Percentiles rank a stretch among this genome's conserved stretches.
Evolutionary conservation across 257 asterid genomes (phyloP).

Genomic region (Nicotiana undulata): DNA sequence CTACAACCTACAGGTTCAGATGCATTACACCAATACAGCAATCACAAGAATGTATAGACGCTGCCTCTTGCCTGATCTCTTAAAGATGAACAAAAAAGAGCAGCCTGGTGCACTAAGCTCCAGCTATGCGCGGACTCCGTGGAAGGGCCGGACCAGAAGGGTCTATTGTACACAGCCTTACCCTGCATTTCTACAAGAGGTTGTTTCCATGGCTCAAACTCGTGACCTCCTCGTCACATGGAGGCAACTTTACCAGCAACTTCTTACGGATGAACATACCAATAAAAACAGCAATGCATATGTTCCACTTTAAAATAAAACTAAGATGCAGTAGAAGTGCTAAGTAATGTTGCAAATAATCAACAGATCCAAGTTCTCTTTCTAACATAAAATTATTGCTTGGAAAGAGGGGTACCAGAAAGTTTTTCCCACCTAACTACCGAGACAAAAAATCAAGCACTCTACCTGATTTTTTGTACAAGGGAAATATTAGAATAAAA

Average conservation of each 20-base stretch:
- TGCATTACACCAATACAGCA: background rate
- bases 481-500: background rate
- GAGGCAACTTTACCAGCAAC: too few species aligned
- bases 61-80: background rate
- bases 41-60: background rate
- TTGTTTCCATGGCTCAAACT: too few species aligned
- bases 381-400: background rate
- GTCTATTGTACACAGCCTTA: too few species aligned
- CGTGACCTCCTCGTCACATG: too few species aligned
- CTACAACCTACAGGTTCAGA: slow-evolving; percentile 64
- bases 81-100: background rate
- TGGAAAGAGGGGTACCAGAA: background rate
- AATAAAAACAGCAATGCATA: background rate
- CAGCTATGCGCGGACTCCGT: too few species aligned
- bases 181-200: too few species aligned
- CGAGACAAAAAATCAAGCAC: background rate
- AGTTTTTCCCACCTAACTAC: background rate
- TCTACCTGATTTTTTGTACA: background rate
- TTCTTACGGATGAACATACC: background rate
- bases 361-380: background rate
- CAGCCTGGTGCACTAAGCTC: too few species aligned
- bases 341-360: background rate
- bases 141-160: too few species aligned
- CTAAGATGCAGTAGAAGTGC: background rate
- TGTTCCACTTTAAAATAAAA: background rate